Evolutionary conservation across 495 filamentous ascomycete genomes (phyloP), one percentile per base, ranked within the genome.

Genomic region (Podospora anserina): DNA sequence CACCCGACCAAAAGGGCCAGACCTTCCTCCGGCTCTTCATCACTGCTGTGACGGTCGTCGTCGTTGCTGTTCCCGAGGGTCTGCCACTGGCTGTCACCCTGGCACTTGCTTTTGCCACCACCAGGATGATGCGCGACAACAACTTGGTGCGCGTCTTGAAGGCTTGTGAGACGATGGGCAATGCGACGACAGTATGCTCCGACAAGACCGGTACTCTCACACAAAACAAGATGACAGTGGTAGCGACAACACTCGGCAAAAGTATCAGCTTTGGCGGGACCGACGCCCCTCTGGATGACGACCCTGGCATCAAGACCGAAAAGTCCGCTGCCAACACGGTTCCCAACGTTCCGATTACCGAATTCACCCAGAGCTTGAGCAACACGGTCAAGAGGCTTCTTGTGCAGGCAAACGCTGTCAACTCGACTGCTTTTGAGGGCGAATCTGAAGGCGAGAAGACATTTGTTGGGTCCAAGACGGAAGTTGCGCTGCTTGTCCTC

Each of bases 151-250:
- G 94, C 55, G 85, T 93, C 49, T 82, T 98, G 20, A 89, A 92
- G 71, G 93, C 94, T 27, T 98, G 94, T 78, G 94, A 98, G 78
- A 96, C 94, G 3, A 98, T 98, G 94, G 94, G 94, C 15, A 97
- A 97, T 78, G 94, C 94, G 1, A 97, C 94, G 0, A 94, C 92
- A 1, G 90, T 98, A 49, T 98, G 94, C 80, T 97, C 94, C 3
- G 94, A 98, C 82, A 98, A 98, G 78, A 98, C 94, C 0, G 94
- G 94, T 60, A 98, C 94, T 3, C 83, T 98, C n/a, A 95, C 92
- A 0, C 89, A 94, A 75, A 97, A 97, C 75, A 92, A 91, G 80
- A 97, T 97, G 93, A 89, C 87, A 27, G 91, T 93, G 4, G 92
- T 95, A 62, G 88, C 91, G 19, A 92, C 89, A 0, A 92, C 91